Evolutionary conservation across 1,139 yeast species (phyloP).

Genomic region (Kodamaea sp.): DNA sequence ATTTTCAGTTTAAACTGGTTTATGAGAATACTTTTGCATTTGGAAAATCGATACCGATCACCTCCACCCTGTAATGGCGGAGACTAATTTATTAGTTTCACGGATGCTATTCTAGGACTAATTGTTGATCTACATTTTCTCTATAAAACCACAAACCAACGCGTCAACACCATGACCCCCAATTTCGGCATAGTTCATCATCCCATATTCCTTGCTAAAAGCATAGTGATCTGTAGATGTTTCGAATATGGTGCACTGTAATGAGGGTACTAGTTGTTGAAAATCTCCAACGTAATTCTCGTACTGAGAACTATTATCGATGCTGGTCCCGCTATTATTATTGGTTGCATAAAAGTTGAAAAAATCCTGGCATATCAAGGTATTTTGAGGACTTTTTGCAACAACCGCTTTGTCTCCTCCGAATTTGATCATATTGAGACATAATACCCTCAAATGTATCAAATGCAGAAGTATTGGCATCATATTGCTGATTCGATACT

Average conservation of each 20-base stretch:
- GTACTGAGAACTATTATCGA: slow-evolving; percentile 9
- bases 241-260: slow-evolving; percentile 5
- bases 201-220: slow-evolving; percentile 3
- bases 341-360: slow-evolving; percentile 7
- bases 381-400: slow-evolving; percentile 4
- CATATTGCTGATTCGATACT: slow-evolving; percentile 7
- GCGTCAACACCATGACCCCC: not conserved
- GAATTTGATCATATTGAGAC: slow-evolving; percentile 6
- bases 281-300: slow-evolving; percentile 12
- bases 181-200: not conserved
- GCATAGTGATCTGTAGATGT: slow-evolving; percentile 6
- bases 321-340: not conserved
- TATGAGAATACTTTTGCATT: slow-evolving; percentile 50
- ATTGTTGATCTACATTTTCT: slow-evolving; percentile 42
- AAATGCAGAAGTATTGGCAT: slow-evolving; percentile 5
- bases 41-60: slow-evolving; percentile 44
- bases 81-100: slow-evolving; percentile 9
- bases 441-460: not conserved
- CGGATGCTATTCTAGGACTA: slow-evolving; percentile 41
- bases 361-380: slow-evolving; percentile 7
- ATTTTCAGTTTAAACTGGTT: slow-evolving; percentile 53
- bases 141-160: slow-evolving; percentile 1
- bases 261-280: slow-evolving; percentile 1
- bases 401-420: slow-evolving; percentile 1
- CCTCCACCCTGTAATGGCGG: slow-evolving; percentile 49